Base-by-base conservation (phyloP, 495 filamentous ascomycete genomes). In the Talaromyces borbonicus region DNA sequence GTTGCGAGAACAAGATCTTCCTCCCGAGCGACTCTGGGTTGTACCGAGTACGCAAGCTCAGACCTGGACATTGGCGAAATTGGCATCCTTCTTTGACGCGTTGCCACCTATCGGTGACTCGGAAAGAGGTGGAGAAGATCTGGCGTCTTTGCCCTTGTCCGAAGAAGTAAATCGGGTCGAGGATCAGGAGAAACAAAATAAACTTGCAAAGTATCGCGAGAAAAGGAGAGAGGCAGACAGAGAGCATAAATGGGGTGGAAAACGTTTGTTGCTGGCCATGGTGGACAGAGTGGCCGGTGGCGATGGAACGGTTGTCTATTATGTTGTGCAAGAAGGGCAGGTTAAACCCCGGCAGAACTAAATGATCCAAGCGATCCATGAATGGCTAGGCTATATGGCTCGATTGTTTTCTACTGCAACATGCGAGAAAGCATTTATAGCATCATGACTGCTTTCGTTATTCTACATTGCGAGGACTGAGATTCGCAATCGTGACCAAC, bases 281-380 rank as follows among this genome's bases (percentile, higher is more conserved):
- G 72, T 90, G 42, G 78, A 86, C 56, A 60, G 57, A 49, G 53
- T 56, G 0, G 66, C 66, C 59, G 69, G 71, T 16, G 82, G 85
- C 43, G 92, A 99, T 61, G 93, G 88, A 35, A 97, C 92, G 2
- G 76, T 97, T 16, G 86, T 90, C 3, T 97, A 95, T 60, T 99
- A 99, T 59, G 77, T 95, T 55, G 78, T 96, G 33, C 89, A 95
- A 52, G 90, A 96, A 61, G 93, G 93, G 2, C 78, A 94, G 38
- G 90, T 98, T 20, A 98, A 97, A 65, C 92, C 93, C 3, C 71
- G 93, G 48, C 92, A 96, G 59, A 98, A 98, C 61, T 98, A 63
- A 71, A 38, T 19, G 43, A 31, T 43, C n/a, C n/a, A n/a, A n/a
- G n/a, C n/a, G n/a, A n/a, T n/a, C n/a, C n/a, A n/a, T n/a, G n/a